Percentiles rank a stretch among this genome's conserved stretches.
Conservation (phyloP, 2,329 filamentous ascomycete species). For the Verruconis gallopava region DNA sequence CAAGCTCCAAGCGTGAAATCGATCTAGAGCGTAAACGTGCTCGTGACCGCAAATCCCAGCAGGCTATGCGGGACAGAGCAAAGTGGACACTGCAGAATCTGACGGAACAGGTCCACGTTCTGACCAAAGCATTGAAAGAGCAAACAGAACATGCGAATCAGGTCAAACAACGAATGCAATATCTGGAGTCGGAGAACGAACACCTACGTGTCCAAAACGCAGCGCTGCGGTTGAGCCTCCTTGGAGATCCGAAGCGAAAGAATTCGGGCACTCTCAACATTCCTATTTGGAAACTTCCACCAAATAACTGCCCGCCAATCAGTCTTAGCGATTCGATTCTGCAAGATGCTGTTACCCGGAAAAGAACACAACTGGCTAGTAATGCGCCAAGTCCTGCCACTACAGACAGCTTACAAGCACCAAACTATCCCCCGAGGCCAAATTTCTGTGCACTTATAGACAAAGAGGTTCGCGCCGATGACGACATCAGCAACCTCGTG, state of each 20-base stretch:
- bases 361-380: not conserved
- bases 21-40: conserved; percentile 13
- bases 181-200: conserved; percentile 16
- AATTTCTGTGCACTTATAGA: conserved; percentile 1
- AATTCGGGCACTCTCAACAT: conserved; percentile 1
- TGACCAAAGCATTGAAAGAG: conserved; percentile 14
- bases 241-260: conserved; percentile 8
- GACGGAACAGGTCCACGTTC: conserved; percentile 15
- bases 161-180: conserved; percentile 13
- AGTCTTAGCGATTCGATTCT: conserved; percentile 16
- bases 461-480: conserved; percentile 10
- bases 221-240: conserved; percentile 15
- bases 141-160: conserved; percentile 13
- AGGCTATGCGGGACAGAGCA: conserved; percentile 16
- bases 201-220: conserved; percentile 16
- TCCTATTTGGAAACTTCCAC: conserved; percentile 14
- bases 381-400: conserved; percentile 6
- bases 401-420: conserved; percentile 12
- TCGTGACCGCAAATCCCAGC: conserved; percentile 17
- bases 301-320: conserved; percentile 15
- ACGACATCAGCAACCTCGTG: conserved; percentile 13
- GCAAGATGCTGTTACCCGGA: conserved; percentile 12
- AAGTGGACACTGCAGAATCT: conserved; percentile 17
- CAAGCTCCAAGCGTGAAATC: not conserved
- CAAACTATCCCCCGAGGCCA: conserved; percentile 12